Conservation (phyloP, 495 filamentous ascomycete species). For the Tetracladium setigerum region DNA sequence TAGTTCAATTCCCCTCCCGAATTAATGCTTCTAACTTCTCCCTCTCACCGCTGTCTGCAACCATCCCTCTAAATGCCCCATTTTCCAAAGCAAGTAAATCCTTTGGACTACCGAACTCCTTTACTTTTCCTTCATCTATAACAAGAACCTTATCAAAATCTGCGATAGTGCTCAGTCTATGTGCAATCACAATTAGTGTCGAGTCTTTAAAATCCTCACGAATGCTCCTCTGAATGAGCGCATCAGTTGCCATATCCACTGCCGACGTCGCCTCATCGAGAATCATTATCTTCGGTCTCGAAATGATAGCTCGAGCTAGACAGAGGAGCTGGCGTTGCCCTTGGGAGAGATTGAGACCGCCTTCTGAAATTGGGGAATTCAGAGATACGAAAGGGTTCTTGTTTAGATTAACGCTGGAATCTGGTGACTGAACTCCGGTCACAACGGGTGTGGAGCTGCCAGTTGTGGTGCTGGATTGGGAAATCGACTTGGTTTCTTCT, state of each 20-base stretch:
- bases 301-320: constrained; percentile 42
- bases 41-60: constrained; percentile 49
- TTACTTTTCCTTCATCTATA: constrained; percentile 30
- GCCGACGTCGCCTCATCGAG: constrained; percentile 46
- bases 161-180: constrained; percentile 39
- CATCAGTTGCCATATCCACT: constrained; percentile 41
- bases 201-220: constrained; percentile 24
- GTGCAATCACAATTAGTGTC: constrained; percentile 40
- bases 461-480: constrained; percentile 4
- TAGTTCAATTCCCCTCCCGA: neutral
- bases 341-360: constrained; percentile 31
- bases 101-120: constrained; percentile 23
- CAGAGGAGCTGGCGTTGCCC: constrained; percentile 45
- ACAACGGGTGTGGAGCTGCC: constrained; percentile 4
- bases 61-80: constrained; percentile 43
- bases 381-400: constrained; percentile 40
- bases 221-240: constrained; percentile 37
- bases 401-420: constrained; percentile 9
- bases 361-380: constrained; percentile 29
- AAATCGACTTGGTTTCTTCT: neutral
- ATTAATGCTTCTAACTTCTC: constrained; percentile 37
- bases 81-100: constrained; percentile 13
- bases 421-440: neutral
- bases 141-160: constrained; percentile 39
- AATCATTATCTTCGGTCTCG: constrained; percentile 34